Evolutionary conservation across 129 eudicot species (phyloP), one percentile per base, ranked within the genome.

Genomic region (Apium graveolens): DNA sequence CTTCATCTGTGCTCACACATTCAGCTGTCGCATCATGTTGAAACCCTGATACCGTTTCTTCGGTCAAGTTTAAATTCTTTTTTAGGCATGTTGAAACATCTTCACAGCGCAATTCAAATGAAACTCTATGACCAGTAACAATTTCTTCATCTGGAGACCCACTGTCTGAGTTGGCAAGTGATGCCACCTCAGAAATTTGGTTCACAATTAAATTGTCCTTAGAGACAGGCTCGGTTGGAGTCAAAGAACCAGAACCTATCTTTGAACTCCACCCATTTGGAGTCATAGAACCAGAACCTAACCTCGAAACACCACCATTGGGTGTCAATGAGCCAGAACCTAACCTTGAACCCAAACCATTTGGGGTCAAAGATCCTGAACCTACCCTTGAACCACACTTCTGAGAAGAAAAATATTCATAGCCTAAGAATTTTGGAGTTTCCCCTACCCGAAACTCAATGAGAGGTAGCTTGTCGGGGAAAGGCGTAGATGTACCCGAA

Each of bases 401-500:
- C 57, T 70, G 89, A 44, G 86, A 82, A 14, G 87, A 70, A 62
- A 85, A 87, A 66, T 90, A 85, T 69, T 93, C 93, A 76, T 87
- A 90, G 38, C 93, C 93, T 44, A 90, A 75, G 75, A 81, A 85
- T 78, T 87, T 90, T 55, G 90, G 83, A 78, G 85, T 87, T 51
- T 92, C 97, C 32, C 88, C 92, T 37, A 83, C 83, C 7, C 84
- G 90, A 71, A 90, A 81, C 78, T 84, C 89, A 41, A 92, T 62
- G 38, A 89, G 81, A 51, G 86, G 87, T 17, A 69, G 88, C 76
- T 79, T 88, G 44, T 86, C 92, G 5, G 85, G 90, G 74, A 86
- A 93, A 27, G 98, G 98, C 2, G 98, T 88, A 10, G 97, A 92
- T 68, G 97, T 90, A 13, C 97, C 97, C 7, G 97, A 92, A 80